phyloP scores from a whole-genome alignment of 2,329 filamentous ascomycete species.

The Hypoxylon sp. region DNA sequence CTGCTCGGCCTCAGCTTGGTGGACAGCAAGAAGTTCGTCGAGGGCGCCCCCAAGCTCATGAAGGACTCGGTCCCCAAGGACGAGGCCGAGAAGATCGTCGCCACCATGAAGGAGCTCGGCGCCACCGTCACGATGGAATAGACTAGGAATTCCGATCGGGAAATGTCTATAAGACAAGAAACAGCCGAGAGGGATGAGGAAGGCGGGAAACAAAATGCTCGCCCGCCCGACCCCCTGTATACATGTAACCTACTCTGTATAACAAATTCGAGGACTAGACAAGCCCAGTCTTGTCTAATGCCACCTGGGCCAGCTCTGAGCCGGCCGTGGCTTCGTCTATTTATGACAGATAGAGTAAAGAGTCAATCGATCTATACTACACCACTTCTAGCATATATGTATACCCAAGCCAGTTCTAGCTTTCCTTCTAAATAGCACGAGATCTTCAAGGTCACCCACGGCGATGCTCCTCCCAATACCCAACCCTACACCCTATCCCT shows the following conservation, averaged over 20 bases:
- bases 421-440: too few species aligned
- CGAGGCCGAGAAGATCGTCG: conserved; percentile 98
- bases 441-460: too few species aligned
- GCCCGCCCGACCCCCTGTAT: conserved; percentile 38
- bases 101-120: conserved; percentile 90
- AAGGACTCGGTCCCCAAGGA: conserved; percentile 99
- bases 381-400: neutral
- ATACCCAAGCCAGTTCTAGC: too few species aligned
- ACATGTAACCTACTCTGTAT: conserved; percentile 47
- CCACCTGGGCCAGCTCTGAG: neutral
- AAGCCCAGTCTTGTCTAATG: neutral
- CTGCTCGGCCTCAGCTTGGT: conserved; percentile 95
- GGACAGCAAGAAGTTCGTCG: conserved; percentile 99
- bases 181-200: too few species aligned
- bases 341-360: neutral
- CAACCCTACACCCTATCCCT: neutral
- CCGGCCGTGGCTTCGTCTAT: neutral
- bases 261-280: conserved; percentile 33
- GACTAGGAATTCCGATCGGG: conserved; percentile 8
- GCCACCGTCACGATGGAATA: conserved; percentile 93
- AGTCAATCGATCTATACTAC: neutral
- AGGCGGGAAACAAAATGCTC: too few species aligned
- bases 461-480: neutral
- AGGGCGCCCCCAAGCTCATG: conserved; percentile 97
- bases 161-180: conserved; percentile 7